A percentile compares a stretch with the other conserved stretches of the same genome.
phyloP scores from a whole-genome alignment of 2,329 filamentous ascomycete species.

The Penicillium glabrum region DNA sequence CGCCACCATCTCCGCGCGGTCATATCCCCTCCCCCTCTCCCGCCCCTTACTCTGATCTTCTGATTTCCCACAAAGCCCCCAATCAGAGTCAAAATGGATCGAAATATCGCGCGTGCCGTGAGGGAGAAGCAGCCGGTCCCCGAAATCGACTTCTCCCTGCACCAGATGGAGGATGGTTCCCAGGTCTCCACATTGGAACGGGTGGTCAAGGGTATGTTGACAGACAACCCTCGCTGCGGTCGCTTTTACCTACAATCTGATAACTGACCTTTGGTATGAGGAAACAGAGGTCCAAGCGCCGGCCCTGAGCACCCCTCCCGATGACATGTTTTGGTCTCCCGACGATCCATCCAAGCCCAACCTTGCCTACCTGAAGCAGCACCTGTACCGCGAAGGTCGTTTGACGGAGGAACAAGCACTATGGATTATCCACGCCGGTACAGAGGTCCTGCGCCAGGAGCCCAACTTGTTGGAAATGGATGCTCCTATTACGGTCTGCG shows the following conservation, averaged over 20 bases:
- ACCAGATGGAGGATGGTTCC: constrained; percentile 95
- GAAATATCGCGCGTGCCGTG: constrained; percentile 76
- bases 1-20: constrained; percentile 6
- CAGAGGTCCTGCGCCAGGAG: constrained; percentile 82
- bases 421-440: constrained; percentile 88
- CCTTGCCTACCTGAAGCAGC: constrained; percentile 92
- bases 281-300: constrained; percentile 89
- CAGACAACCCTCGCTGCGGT: background rate
- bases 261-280: constrained; percentile 19
- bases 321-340: constrained; percentile 92
- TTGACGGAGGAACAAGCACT: constrained; percentile 96
- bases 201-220: constrained; percentile 86
- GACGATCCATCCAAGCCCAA: constrained; percentile 85
- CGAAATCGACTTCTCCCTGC: constrained; percentile 97
- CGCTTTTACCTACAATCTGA: background rate
- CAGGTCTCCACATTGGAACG: constrained; percentile 95
- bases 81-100: constrained; percentile 38
- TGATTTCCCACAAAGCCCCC: background rate
- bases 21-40: constrained; percentile 4
- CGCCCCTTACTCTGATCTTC: constrained; percentile 10
- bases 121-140: constrained; percentile 92
- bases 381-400: constrained; percentile 96
- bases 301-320: constrained; percentile 85
- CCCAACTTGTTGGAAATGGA: constrained; percentile 99
- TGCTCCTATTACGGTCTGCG: constrained; percentile 96